Base-by-base conservation (phyloP, 2,329 filamentous ascomycete species). In the Orbilia quercus region DNA sequence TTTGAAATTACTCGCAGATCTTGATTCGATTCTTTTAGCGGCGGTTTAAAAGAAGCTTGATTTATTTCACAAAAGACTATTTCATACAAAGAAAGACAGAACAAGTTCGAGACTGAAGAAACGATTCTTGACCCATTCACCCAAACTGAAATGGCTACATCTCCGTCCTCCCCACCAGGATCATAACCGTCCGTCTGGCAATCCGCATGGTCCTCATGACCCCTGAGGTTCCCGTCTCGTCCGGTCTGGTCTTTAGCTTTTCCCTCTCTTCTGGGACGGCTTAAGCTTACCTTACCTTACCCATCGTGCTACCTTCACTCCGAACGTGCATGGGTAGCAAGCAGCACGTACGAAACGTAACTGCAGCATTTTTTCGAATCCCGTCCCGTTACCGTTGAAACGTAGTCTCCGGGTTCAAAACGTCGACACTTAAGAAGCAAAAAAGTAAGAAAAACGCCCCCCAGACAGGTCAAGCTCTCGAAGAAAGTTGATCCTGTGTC, bases 1-100 rank as follows among this genome's bases (percentile, higher is more conserved):
- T 55, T 58, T 69, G 58, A 60, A 59, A 72, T 64, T 64, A 54
- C 66, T 64, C 42, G 66, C 58, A 72, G 66, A 72, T 72, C 66
- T 44, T 40, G 48, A 6, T 50, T 5, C 14, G 5, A 20, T 7
- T 45, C 14, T 16, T 45, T n/a, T 62, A 72, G 67, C 48, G 53
- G 58, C 59, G 50, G 67, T 65, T 72, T 47, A 55, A 48, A 55
- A 51, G 59, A 65, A 60, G 67, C 59, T 65, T 65, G 66, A 45
- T 31, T 55, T 55, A 16, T n/a, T n/a, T n/a, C n/a, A n/a, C n/a
- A n/a, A n/a, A n/a, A n/a, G n/a, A n/a, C n/a, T n/a, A n/a, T n/a
- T n/a, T n/a, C n/a, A n/a, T n/a, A n/a, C n/a, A n/a, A n/a, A n/a
- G n/a, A n/a, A n/a, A n/a, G n/a, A n/a, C n/a, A n/a, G n/a, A n/a